phyloP scores from a whole-genome alignment of 208 protist genomes.

The Acanthamoeba sp. region DNA sequence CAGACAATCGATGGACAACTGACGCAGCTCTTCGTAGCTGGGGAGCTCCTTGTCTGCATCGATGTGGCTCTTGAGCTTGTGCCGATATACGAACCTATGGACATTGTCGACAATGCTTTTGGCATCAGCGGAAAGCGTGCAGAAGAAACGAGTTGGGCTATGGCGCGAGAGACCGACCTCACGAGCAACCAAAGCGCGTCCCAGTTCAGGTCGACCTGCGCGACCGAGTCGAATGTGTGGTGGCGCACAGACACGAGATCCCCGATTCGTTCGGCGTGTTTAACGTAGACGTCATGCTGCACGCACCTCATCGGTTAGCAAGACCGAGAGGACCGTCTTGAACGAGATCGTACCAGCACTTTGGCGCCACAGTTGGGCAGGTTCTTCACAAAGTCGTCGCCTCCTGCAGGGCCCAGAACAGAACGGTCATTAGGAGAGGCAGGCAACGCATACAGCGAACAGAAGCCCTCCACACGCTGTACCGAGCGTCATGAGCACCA shows the following conservation, averaged over 20 bases:
- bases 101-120: neutral
- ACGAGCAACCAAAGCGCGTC: slow-evolving; percentile 45
- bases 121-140: neutral
- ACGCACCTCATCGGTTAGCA: neutral
- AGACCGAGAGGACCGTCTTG: neutral
- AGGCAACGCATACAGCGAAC: neutral
- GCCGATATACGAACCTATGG: neutral
- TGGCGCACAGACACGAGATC: neutral
- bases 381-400: slow-evolving; percentile 59
- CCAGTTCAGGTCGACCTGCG: slow-evolving; percentile 27
- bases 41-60: neutral
- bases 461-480: neutral
- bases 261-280: slow-evolving; percentile 4
- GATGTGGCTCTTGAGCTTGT: slow-evolving; percentile 55
- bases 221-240: neutral
- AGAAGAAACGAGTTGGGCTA: neutral
- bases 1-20: neutral
- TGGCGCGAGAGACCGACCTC: neutral
- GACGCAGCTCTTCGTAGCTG: slow-evolving; percentile 39
- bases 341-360: slow-evolving; percentile 20
- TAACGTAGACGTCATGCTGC: slow-evolving; percentile 41
- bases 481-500: slow-evolving; percentile 57
- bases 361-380: slow-evolving; percentile 64
- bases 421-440: neutral
- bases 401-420: neutral